A percentile compares a stretch with the other conserved stretches of the same genome.
phyloP scores from a whole-genome alignment of 345 rosid species.

The Capsella bursapastoris region DNA sequence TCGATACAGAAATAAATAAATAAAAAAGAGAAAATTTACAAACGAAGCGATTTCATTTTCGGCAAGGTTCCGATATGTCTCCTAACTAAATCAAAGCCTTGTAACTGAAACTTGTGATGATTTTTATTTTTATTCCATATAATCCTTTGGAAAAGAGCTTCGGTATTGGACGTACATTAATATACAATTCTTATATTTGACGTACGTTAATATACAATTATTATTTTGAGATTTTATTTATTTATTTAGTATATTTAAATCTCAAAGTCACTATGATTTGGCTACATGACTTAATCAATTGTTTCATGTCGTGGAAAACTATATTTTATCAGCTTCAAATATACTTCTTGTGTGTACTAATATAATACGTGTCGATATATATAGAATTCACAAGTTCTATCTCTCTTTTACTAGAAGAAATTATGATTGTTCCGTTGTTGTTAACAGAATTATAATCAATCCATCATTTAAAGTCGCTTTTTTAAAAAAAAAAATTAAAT shows the following conservation, averaged over 20 bases:
- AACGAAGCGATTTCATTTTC: conserved; percentile 64
- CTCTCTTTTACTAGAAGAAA: neutral
- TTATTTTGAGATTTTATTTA: neutral
- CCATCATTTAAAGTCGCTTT: neutral
- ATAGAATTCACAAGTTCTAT: neutral
- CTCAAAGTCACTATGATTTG: neutral
- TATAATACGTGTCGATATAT: neutral
- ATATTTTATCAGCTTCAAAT: neutral
- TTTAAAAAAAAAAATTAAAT: too few species aligned
- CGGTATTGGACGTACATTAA: conserved; percentile 16
- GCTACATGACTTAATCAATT: conserved; percentile 17
- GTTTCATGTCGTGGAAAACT: neutral
- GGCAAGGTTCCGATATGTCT: conserved; percentile 46
- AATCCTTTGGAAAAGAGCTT: conserved; percentile 4
- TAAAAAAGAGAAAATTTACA: conserved; percentile 20
- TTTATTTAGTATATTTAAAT: neutral
- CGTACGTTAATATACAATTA: neutral
- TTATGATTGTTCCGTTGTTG: neutral
- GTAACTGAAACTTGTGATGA: conserved; percentile 46
- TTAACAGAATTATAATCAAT: neutral
- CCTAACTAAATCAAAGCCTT: conserved; percentile 56
- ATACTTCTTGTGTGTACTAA: neutral
- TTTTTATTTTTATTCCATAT: conserved; percentile 37
- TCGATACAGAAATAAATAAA: conserved; percentile 21
- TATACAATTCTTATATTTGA: neutral